These are phyloP conservation scores for Malbranchea zuffiana DNA, from an alignment of 2,329 filamentous ascomycete genomes.

Conservation along the genomic window DNA sequence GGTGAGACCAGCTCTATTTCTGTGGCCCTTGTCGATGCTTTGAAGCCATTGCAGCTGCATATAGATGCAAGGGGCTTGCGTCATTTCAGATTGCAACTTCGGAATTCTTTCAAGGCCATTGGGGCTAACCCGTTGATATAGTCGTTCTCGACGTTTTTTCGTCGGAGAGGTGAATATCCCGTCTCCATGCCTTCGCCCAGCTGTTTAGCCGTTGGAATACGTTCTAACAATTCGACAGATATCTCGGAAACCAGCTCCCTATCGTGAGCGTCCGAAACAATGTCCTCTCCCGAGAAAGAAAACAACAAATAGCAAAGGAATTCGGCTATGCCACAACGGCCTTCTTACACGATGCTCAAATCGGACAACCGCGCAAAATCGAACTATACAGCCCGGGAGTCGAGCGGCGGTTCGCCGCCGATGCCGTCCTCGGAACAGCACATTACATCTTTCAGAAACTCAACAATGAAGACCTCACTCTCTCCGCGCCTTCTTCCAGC, in stretches of 20 bases:
- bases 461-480: constrained; percentile 10
- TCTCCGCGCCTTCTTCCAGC: constrained; percentile 2
- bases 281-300: constrained; percentile 42
- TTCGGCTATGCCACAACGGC: constrained; percentile 56
- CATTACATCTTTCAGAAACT: constrained; percentile 35
- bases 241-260: constrained; percentile 49
- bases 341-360: constrained; percentile 44
- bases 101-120: too few relatives aligned
- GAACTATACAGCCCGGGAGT: constrained; percentile 48
- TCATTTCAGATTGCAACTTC: too few relatives aligned
- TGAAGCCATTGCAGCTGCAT: too few relatives aligned
- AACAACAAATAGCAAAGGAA: constrained; percentile 50
- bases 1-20: too few relatives aligned
- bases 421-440: constrained; percentile 50
- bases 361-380: constrained; percentile 33
- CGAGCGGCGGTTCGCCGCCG: constrained; percentile 53
- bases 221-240: constrained; percentile 11
- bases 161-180: constrained; percentile 14
- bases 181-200: background rate
- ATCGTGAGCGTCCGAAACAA: constrained; percentile 43
- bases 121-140: constrained; percentile 8
- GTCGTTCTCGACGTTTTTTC: constrained; percentile 21
- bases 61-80: too few relatives aligned
- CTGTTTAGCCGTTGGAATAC: background rate
- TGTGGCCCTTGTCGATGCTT: too few relatives aligned